Evolutionary conservation across 768 basidiomycete genomes (phyloP), one percentile per base, ranked within the genome.

Genomic region (Pholiota molesta): DNA sequence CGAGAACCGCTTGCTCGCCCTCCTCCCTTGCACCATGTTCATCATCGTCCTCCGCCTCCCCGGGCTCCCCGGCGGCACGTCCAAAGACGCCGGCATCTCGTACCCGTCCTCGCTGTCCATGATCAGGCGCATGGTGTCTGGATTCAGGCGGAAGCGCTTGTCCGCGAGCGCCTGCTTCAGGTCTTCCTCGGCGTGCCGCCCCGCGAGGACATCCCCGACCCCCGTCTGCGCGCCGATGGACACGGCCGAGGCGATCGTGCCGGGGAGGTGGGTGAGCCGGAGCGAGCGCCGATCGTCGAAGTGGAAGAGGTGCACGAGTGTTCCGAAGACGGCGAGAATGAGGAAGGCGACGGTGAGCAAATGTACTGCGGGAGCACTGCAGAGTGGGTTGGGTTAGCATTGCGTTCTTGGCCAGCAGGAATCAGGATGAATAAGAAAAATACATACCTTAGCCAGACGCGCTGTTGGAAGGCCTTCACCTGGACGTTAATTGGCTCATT

Each of bases 191-290:
- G 72, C 70, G 52, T 81, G 79, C 49, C 75, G 74, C 17, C 77
- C 76, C 6, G 78, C 77, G 3, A 84, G 74, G 52, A 83, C 73
- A 9, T 78, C 71, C 10, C 78, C 82, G 64, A 85, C 76, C 29
- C 77, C 78, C 3, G 83, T 83, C 63, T 81, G 79, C 7, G 79
- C 84, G 10, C 83, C 82, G 62, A 86, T 80, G 40, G 82, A 79
- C 13, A 84, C 80, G 13, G 85, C 85, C 11, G 83, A 82, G 21
- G 83, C 85, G 55, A 86, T 82, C 5, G 86, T 86, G 17, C 85
- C 83, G 0, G 83, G 83, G 52, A 78, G 73, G 63, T 83, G 82
- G 31, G 73, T 74, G 33, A 86, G 73, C 17, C 72, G 73, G 29
- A 87, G 74, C 45, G 74, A 68, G 9, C 77, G 76, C 8, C 84